Evolutionary conservation across 257 asterid species (phyloP).

Genomic region (Euphrasia confusa): DNA sequence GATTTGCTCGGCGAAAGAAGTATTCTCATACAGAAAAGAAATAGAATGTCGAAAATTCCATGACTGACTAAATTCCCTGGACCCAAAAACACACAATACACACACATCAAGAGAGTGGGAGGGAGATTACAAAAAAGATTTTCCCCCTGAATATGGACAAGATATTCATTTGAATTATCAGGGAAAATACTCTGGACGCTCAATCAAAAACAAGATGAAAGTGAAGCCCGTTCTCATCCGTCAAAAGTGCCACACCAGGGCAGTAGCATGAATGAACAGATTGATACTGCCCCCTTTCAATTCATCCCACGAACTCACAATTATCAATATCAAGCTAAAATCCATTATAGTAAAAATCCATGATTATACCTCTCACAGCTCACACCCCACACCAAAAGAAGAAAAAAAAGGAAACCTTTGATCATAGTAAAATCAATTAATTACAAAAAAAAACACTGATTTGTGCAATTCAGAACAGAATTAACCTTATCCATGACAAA

Average conservation of each 20-base stretch:
- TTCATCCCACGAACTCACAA: not conserved
- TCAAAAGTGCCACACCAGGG: not conserved
- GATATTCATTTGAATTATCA: not conserved
- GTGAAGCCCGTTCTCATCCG: not conserved
- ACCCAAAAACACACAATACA: not conserved
- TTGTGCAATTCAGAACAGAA: not conserved
- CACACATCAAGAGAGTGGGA: not conserved
- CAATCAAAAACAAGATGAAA: not conserved
- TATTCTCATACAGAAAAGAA: not conserved
- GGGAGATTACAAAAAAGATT: too few species aligned
- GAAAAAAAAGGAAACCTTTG: not conserved
- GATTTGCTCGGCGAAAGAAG: slow-evolving; percentile 1
- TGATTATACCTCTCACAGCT: not conserved
- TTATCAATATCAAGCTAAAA: too few species aligned
- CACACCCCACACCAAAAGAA: not conserved
- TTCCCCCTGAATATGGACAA: not conserved
- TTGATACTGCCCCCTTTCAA: not conserved
- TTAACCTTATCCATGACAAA: slow-evolving; percentile 89
- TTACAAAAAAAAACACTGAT: not conserved
- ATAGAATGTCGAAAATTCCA: too few species aligned
- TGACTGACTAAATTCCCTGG: not conserved
- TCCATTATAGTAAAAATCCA: too few species aligned
- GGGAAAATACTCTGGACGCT: not conserved
- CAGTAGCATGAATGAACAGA: not conserved
- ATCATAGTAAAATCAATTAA: not conserved